phyloP scores from a whole-genome alignment of 805 yeast species.

The Babjeviella inositovora region DNA sequence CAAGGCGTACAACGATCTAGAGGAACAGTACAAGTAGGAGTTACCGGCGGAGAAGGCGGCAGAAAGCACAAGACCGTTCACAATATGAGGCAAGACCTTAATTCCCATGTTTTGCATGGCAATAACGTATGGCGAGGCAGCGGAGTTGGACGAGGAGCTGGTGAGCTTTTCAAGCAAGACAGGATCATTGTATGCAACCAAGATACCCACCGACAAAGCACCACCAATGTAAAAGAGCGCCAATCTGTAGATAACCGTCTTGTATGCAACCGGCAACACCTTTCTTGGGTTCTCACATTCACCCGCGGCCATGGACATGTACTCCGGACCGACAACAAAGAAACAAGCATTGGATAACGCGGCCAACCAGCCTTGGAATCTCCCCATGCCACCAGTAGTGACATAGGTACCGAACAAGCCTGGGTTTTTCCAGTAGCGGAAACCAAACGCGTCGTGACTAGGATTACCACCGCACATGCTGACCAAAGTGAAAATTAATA shows the following conservation, averaged over 20 bases:
- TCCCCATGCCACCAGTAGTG: slow-evolving; percentile 17
- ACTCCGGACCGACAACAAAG: slow-evolving; percentile 25
- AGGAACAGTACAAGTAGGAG: slow-evolving; percentile 61
- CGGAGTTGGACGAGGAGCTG: slow-evolving; percentile 17
- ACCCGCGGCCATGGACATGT: slow-evolving; percentile 24
- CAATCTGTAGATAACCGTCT: slow-evolving; percentile 23
- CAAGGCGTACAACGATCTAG: slow-evolving; percentile 51
- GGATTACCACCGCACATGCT: slow-evolving; percentile 47
- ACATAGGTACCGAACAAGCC: slow-evolving; percentile 21
- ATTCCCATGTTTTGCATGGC: slow-evolving; percentile 60
- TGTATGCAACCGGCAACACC: slow-evolving; percentile 20
- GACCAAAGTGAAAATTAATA: slow-evolving; percentile 29
- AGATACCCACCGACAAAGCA: slow-evolving; percentile 20
- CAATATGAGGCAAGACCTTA: slow-evolving; percentile 54
- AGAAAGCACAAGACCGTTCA: slow-evolving; percentile 61
- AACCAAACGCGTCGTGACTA: slow-evolving; percentile 30
- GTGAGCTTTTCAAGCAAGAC: slow-evolving; percentile 8
- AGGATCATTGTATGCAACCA: slow-evolving; percentile 17
- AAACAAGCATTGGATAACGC: slow-evolving; percentile 19
- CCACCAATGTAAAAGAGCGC: slow-evolving; percentile 26
- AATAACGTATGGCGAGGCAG: slow-evolving; percentile 68
- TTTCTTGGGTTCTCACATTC: slow-evolving; percentile 24
- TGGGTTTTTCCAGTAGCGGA: slow-evolving; percentile 23
- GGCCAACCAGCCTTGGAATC: slow-evolving; percentile 23
- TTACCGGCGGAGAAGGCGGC: slow-evolving; percentile 79